Evolutionary conservation across 2,329 filamentous ascomycete species (phyloP), one percentile per base, ranked within the genome.

Genomic region (Capronia americana): DNA sequence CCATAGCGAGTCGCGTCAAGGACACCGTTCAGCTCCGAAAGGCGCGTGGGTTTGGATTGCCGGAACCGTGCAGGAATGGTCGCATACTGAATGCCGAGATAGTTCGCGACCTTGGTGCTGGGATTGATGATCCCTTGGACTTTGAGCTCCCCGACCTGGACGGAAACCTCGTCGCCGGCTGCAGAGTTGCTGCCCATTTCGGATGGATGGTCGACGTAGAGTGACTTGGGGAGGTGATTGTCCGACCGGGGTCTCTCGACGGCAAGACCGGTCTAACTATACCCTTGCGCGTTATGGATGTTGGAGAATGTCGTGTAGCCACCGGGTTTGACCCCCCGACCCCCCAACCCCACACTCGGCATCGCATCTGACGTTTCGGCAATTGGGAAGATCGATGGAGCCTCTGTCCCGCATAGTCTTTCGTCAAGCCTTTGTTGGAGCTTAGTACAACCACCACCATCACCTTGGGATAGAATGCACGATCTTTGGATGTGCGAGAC

Each of bases 71-170:
- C 62, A 23, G 65, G 61, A 3, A 79, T 63, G 12, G 73, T 75
- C 14, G 78, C 78, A 69, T 79, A 79, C 72, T 79, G 75, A 48
- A 79, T 74, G 0, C 77, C 78, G 1, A 76, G 70, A 63, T 75
- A 80, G 57, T 78, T 75, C 4, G 69, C 71, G 11, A 77, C 74
- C 5, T 72, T 66, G 11, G 61, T 51, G 5, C 24, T 46, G 41
- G 57, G 46, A 38, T 67, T 63, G 32, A 67, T 48, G 41, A 67
- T 28, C 2, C 65, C 65, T 38, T 63, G 48, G 30, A 67, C 56
- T 26, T 64, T 44, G 20, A 64, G 38, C 23, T 59, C 53, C 12
- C 44, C 56, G 8, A 59, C 44, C 20, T 59, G 55, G 44, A 58
- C 32, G 30, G 62, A 58, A 2, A 53, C 48, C 10, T 53, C 48